Conservation (phyloP, 768 basidiomycete genomes). For the Fistulinella prunicolor region DNA sequence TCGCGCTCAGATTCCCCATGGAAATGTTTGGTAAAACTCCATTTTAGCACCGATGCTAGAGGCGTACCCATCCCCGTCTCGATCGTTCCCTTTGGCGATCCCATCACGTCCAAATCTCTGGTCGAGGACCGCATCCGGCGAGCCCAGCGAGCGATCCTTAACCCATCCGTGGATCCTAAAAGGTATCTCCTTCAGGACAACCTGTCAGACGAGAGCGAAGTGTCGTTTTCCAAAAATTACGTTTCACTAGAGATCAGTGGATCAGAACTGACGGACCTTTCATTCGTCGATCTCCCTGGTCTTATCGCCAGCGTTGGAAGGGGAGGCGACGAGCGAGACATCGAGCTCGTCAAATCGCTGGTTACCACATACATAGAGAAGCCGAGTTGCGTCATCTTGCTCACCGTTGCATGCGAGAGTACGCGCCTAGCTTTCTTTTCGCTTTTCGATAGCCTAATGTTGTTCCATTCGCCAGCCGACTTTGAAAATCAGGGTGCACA, state of each 20-base stretch:
- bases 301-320: slow-evolving; percentile 55
- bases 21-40: slow-evolving; percentile 51
- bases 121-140: slow-evolving; percentile 68
- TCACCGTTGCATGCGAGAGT: slow-evolving; percentile 54
- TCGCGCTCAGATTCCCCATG: slow-evolving; percentile 39
- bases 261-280: slow-evolving; percentile 57
- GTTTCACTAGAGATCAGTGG: slow-evolving; percentile 61
- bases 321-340: slow-evolving; percentile 52
- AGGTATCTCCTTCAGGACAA: slow-evolving; percentile 16
- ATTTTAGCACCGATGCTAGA: slow-evolving; percentile 39
- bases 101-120: slow-evolving; percentile 47
- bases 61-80: slow-evolving; percentile 38
- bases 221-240: slow-evolving; percentile 52
- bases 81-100: slow-evolving; percentile 43
- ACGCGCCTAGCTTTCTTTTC: background rate
- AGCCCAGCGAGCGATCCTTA: slow-evolving; percentile 65
- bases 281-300: slow-evolving; percentile 64
- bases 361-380: slow-evolving; percentile 59
- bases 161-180: slow-evolving; percentile 38
- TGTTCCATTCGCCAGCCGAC: slow-evolving; percentile 53
- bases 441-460: slow-evolving; percentile 34
- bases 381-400: slow-evolving; percentile 64
- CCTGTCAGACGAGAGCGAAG: slow-evolving; percentile 11
- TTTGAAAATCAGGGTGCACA: slow-evolving; percentile 79
- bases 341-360: slow-evolving; percentile 57